Evolutionary conservation across 78 protist genomes (phyloP).

Genomic region (Dictyostelium citrinum): DNA sequence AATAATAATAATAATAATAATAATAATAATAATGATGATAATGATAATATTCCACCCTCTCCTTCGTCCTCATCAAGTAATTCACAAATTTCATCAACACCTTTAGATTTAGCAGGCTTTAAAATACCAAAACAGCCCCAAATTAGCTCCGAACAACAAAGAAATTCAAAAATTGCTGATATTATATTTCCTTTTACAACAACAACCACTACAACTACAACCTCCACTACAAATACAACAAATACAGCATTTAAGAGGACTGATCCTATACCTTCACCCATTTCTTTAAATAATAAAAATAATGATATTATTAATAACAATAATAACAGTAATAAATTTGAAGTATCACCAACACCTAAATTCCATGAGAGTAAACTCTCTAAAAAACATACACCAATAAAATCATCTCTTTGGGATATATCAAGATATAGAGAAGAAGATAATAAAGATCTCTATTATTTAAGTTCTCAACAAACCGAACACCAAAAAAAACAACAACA

Average conservation of each 20-base stretch:
- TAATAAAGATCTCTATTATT: not conserved
- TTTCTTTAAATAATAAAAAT: not conserved
- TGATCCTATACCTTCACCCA: not conserved
- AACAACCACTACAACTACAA: not conserved
- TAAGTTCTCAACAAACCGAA: slow-evolving; percentile 3
- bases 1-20: no score
- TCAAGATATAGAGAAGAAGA: slow-evolving; percentile 25
- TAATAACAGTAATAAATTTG: not conserved
- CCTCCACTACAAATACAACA: not conserved
- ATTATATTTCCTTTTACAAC: slow-evolving; percentile 22
- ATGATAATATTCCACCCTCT: not conserved
- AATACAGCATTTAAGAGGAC: not conserved
- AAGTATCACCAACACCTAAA: slow-evolving; percentile 14
- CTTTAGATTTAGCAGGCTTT: slow-evolving; percentile 63
- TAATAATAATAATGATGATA: not conserved
- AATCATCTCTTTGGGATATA: not conserved
- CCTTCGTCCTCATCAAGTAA: not conserved
- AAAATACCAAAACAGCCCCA: not conserved
- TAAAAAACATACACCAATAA: slow-evolving; percentile 22
- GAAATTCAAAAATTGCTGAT: slow-evolving; percentile 10
- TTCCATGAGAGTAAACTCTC: slow-evolving; percentile 9
- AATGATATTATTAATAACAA: no score
- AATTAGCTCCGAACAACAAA: not conserved
- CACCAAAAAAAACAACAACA: not conserved
- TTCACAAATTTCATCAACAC: slow-evolving; percentile 37